Conservation (phyloP, 2,329 filamentous ascomycete species). For the Ascochyta fabae region DNA sequence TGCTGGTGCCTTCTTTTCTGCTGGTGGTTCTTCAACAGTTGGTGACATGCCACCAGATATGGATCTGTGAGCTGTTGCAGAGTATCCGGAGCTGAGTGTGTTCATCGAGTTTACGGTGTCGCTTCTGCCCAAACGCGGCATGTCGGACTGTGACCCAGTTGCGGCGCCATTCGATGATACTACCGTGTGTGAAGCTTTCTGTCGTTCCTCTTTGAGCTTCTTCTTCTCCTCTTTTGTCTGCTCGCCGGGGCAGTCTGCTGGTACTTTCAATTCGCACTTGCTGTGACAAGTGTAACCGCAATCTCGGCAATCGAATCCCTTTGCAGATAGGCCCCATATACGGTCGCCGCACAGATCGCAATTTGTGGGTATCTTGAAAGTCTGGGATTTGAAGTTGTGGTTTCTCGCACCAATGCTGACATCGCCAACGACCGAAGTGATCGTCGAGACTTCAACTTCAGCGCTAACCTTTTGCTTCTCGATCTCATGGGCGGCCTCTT, state of each 20-base stretch:
- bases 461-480: constrained; percentile 85
- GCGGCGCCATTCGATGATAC: constrained; percentile 53
- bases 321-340: constrained; percentile 96
- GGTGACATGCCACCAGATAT: constrained; percentile 66
- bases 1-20: constrained; percentile 43
- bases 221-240: constrained; percentile 94
- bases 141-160: constrained; percentile 63
- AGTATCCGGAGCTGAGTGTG: constrained; percentile 82
- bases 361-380: constrained; percentile 98
- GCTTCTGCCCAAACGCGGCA: constrained; percentile 73
- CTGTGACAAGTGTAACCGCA: constrained; percentile 98
- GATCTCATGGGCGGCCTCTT: constrained; percentile 83
- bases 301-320: constrained; percentile 94
- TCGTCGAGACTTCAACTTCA: constrained; percentile 91
- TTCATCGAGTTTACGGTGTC: constrained; percentile 86
- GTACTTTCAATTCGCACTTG: constrained; percentile 99
- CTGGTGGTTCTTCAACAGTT: constrained; percentile 57
- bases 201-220: constrained; percentile 85
- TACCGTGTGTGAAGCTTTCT: constrained; percentile 73
- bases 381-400: constrained; percentile 98
- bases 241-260: constrained; percentile 93
- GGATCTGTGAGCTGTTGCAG: constrained; percentile 77
- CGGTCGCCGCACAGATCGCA: constrained; percentile 96
- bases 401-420: constrained; percentile 90
- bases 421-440: constrained; percentile 89